These are phyloP conservation scores for Lachnellula hyalina DNA, from an alignment of 2,329 filamentous ascomycete genomes.

Conservation along the genomic window DNA sequence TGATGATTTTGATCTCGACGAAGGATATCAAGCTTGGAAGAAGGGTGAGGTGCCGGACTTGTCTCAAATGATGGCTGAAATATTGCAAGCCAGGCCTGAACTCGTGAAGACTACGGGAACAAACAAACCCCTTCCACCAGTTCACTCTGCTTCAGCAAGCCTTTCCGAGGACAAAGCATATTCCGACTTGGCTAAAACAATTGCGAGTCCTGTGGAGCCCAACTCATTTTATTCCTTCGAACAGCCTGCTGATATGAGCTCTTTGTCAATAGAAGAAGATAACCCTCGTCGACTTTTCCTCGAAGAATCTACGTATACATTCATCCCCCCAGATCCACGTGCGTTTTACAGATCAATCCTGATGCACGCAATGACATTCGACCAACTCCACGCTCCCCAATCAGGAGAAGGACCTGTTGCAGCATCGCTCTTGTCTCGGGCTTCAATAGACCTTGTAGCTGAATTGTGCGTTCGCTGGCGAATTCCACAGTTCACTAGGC, in stretches of 20 bases:
- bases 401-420: conserved; percentile 40
- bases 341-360: conserved; percentile 79
- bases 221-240: conserved; percentile 37
- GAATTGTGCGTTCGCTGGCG: conserved; percentile 88
- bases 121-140: conserved; percentile 54
- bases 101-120: conserved; percentile 59
- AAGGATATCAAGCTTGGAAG: conserved; percentile 86
- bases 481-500: conserved; percentile 73
- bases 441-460: conserved; percentile 75
- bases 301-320: conserved; percentile 71
- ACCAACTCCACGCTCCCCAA: conserved; percentile 50
- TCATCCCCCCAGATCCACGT: conserved; percentile 80
- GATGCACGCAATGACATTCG: conserved; percentile 66
- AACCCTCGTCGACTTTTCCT: conserved; percentile 30
- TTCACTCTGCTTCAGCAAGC: conserved; percentile 40
- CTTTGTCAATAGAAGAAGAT: conserved; percentile 28
- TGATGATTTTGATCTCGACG: conserved; percentile 85
- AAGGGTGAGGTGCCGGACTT: conserved; percentile 82
- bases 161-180: conserved; percentile 38
- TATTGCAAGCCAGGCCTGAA: conserved; percentile 80
- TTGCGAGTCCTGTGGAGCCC: conserved; percentile 41
- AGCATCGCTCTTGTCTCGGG: conserved; percentile 57
- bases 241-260: conserved; percentile 31
- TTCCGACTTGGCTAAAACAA: conserved; percentile 47
- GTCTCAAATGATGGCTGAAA: conserved; percentile 88